Base-by-base conservation (phyloP, 306 rosid species). In the Carpinus viminea region DNA sequence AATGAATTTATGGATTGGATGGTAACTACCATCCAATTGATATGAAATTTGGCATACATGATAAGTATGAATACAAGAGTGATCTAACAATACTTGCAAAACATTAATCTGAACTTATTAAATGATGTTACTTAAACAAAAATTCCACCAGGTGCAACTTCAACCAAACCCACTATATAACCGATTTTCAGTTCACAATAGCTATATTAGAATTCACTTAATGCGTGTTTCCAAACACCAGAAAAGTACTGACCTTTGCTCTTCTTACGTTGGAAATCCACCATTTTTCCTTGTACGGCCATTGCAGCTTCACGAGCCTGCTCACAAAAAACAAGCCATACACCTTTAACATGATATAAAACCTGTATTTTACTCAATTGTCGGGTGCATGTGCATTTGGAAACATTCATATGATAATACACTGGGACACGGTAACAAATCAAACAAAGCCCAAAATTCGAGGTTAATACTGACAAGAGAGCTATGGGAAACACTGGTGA, bases 281-380 rank as follows among this genome's bases (percentile, higher is more conserved):
- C 99, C 77, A 57, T 79, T 90, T 96, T 93, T 69, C 98, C 97
- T 82, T 90, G 98, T 77, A 89, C 83, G 20, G 94, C 88, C 86
- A 96, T 89, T 76, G 91, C 89, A 87, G 96, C 97, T 81, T 96
- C 99, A 72, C 99, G 99, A 72, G 88, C 93, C 99, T 96, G 90
- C 81, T 78, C 88, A 89, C 20, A 75, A 28, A 76, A 70, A 47
- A 73, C 57, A 80, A 18, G 34, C 62, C 53, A 81, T 55, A 50
- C 9, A 54, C 9, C 74, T 43, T 66, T 74, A 52, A 12, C 68
- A 38, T n/a, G 11, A 55, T 13, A 17, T 53, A 15, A 73, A 64
- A 52, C 12, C n/a, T 15, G 53, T 31, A n/a, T 8, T 59, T n/a
- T 15, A n/a, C 38, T 20, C 12, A 21, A 12, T 8, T 41, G 45